A percentile compares a stretch with the other conserved stretches of the same genome.
phyloP scores from a whole-genome alignment of 2,329 filamentous ascomycete species.

The Colletotrichum agaves region DNA sequence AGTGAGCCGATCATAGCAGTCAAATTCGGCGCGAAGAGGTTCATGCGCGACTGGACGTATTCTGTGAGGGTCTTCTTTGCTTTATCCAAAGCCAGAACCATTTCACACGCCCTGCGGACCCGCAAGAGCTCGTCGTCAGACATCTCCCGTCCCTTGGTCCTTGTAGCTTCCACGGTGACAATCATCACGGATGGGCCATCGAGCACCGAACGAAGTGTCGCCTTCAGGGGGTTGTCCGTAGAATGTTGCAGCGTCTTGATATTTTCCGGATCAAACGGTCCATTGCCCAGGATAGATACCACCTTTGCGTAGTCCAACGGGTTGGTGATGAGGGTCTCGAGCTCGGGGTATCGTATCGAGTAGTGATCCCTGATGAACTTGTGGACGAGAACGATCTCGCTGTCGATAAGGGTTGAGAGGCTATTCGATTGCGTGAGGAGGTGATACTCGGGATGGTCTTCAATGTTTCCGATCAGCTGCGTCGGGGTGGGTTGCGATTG shows the following conservation, averaged over 20 bases:
- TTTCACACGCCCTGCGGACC: conserved; percentile 83
- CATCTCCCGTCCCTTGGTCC: conserved; percentile 84
- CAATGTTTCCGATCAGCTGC: conserved; percentile 81
- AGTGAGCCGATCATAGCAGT: conserved; percentile 91
- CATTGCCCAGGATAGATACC: conserved; percentile 92
- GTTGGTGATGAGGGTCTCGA: conserved; percentile 89
- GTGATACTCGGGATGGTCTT: conserved; percentile 92
- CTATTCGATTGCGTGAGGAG: conserved; percentile 89
- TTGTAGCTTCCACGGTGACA: conserved; percentile 93
- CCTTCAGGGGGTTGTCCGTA: conserved; percentile 80
- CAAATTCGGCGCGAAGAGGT: conserved; percentile 92
- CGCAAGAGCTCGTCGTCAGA: conserved; percentile 77
- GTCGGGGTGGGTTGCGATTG: conserved; percentile 75
- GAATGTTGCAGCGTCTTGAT: conserved; percentile 84
- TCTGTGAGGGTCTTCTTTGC: conserved; percentile 89
- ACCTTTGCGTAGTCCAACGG: conserved; percentile 96
- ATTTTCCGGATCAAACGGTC: conserved; percentile 81
- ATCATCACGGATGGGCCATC: conserved; percentile 95
- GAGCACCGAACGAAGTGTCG: conserved; percentile 81
- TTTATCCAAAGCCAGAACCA: conserved; percentile 86
- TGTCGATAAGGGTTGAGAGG: conserved; percentile 90
- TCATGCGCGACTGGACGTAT: conserved; percentile 98
- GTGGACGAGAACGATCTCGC: conserved; percentile 91
- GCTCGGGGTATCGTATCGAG: conserved; percentile 90
- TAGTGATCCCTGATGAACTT: conserved; percentile 98